These are phyloP conservation scores for Brachypodium distachyon DNA, from an alignment of 202 grass and related monocot genomes.

Conservation along the genomic window DNA sequence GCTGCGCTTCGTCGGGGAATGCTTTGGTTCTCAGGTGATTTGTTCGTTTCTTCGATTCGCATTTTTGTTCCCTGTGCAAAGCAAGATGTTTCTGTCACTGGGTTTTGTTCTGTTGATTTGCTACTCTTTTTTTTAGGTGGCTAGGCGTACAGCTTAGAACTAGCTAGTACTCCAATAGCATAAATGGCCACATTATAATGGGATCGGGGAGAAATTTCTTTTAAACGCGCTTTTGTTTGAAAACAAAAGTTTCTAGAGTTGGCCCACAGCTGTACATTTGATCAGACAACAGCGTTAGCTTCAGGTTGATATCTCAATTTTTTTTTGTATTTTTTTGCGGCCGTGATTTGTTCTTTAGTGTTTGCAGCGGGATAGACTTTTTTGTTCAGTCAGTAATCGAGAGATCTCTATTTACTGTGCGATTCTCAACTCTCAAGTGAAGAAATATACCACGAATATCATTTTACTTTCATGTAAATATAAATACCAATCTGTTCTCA, in stretches of 20 bases:
- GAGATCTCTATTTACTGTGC: background rate
- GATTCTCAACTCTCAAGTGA: background rate
- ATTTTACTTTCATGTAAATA: background rate
- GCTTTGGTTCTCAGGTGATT: background rate
- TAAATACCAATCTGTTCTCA: background rate
- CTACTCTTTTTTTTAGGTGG: background rate
- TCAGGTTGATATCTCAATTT: background rate
- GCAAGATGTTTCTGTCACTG: no score
- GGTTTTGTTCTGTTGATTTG: background rate
- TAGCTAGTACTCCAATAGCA: background rate
- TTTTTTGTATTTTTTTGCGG: no score
- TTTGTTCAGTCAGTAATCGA: background rate
- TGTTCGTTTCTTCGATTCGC: background rate
- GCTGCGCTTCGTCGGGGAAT: background rate
- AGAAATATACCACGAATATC: background rate
- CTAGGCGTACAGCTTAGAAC: background rate
- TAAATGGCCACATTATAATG: background rate
- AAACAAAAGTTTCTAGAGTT: background rate
- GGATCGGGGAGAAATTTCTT: background rate
- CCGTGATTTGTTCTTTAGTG: background rate
- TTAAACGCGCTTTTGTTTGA: background rate
- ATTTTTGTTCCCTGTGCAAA: background rate
- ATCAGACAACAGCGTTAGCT: background rate
- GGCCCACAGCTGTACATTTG: background rate
- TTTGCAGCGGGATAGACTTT: background rate